Conservation (phyloP, 305 asterid genomes). For the Solanum aculeatissimum region DNA sequence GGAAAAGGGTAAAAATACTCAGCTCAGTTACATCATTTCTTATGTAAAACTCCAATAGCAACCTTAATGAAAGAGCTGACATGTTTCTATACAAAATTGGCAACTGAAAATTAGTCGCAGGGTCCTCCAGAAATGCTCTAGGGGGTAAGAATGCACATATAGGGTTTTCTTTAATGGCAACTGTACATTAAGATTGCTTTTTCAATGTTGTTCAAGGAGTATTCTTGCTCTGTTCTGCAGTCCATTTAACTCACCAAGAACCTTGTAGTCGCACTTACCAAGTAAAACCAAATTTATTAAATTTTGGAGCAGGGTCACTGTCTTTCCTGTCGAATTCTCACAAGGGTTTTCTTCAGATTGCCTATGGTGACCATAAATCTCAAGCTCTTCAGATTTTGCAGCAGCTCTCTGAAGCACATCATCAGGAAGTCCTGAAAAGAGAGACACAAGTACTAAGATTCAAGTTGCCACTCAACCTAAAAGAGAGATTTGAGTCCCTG, state of each 20-base stretch:
- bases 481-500: background rate
- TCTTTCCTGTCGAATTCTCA: conserved; percentile 35
- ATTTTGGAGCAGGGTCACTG: conserved; percentile 20
- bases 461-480: background rate
- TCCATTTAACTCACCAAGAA: conserved; percentile 20
- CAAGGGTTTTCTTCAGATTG: conserved; percentile 1
- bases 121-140: background rate
- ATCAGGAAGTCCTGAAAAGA: conserved; percentile 71
- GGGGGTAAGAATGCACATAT: background rate
- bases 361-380: conserved; percentile 38
- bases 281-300: conserved; percentile 19
- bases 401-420: conserved; percentile 62
- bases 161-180: background rate
- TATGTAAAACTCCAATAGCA: background rate
- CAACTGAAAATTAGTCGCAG: background rate
- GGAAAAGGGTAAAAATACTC: background rate
- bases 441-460: background rate
- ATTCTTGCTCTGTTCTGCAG: conserved; percentile 49
- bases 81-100: background rate
- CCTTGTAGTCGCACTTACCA: background rate
- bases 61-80: background rate
- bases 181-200: conserved; percentile 1
- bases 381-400: conserved; percentile 67
- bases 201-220: conserved; percentile 34
- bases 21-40: background rate